Conservation (phyloP, 331 rosid species). For the Phaseolus coccineus region DNA sequence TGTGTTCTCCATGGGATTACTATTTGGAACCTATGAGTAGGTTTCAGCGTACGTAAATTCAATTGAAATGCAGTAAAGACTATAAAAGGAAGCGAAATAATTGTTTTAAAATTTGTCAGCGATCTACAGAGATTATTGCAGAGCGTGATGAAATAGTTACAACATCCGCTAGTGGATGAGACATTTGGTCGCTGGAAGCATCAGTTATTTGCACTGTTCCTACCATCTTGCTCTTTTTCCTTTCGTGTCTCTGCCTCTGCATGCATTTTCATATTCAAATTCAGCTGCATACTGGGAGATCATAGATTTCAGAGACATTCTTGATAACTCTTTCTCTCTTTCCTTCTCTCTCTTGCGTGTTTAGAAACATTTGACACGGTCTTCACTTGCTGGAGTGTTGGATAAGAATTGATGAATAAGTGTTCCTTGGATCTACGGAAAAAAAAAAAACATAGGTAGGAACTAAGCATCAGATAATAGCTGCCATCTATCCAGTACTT, state of each 20-base stretch:
- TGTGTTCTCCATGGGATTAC: conserved; percentile 6
- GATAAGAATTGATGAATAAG: background rate
- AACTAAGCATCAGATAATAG: background rate
- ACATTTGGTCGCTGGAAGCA: conserved; percentile 66
- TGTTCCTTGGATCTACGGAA: conserved; percentile 20
- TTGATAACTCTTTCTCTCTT: background rate
- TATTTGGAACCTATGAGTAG: background rate
- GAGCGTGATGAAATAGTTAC: conserved; percentile 62
- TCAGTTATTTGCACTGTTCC: conserved; percentile 38
- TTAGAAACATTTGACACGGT: conserved; percentile 13
- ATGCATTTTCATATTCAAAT: conserved; percentile 40
- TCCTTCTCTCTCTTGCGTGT: background rate
- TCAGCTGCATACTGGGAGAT: conserved; percentile 30
- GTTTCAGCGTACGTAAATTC: conserved; percentile 1
- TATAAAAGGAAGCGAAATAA: background rate
- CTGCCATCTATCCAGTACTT: background rate
- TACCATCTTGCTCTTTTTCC: background rate
- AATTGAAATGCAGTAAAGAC: background rate
- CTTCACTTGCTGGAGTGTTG: conserved; percentile 18
- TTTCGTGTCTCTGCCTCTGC: background rate
- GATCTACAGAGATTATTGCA: conserved; percentile 76
- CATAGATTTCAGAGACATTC: conserved; percentile 7
- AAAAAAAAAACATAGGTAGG: background rate
- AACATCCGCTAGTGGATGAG: conserved; percentile 72
- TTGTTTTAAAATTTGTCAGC: conserved; percentile 52